Base-by-base conservation (phyloP, 2,329 filamentous ascomycete genomes). In the Lachnellula arida region DNA sequence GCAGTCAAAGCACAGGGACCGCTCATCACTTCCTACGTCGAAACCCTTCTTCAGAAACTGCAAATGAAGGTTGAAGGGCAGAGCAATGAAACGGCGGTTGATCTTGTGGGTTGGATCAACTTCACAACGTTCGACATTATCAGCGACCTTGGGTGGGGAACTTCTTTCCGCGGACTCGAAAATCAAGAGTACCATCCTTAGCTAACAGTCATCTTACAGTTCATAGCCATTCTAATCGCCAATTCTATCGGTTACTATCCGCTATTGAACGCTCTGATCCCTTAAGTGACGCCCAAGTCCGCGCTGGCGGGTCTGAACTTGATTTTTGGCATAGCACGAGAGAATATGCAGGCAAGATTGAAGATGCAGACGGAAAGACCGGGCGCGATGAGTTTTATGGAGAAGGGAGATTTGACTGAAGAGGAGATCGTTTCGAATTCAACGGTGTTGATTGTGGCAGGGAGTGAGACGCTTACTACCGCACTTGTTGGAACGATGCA, bases 71-170 rank as follows among this genome's bases (percentile, higher is more conserved):
- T 28, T 28, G 25, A 28, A 8, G 25, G 25, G 25, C 22, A 28
- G 6, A 28, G 8, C 25, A 28, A 28, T 28, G 42, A 7, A 23
- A 15, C 49, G 22, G 23, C 12, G 7, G 17, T 35, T 39, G 28
- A 39, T 23, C 5, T 49, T 32, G 28, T 49, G 15, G 12, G 17
- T 1, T 58, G 48, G 48, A 46, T 47, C n/a, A 73, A 63, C 66
- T 73, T 58, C 2, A 65, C 64, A 0, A 73, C 73, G 0, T 75
- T 76, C 55, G 71, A 73, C 47, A 65, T 73, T 19, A 68, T 72
- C 34, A 66, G 67, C 4, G 69, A 73, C 35, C 60, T 74, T 2
- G 63, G 63, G 2, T 72, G 68, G 54, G 70, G 71, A 0, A 65
- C 70, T 32, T 58, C 63, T 1, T 70, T 71, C 54, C 47, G 67